Evolutionary conservation across 2,329 filamentous ascomycete genomes (phyloP), one percentile per base, ranked within the genome.

Genomic region (Aspergillus ustus): DNA sequence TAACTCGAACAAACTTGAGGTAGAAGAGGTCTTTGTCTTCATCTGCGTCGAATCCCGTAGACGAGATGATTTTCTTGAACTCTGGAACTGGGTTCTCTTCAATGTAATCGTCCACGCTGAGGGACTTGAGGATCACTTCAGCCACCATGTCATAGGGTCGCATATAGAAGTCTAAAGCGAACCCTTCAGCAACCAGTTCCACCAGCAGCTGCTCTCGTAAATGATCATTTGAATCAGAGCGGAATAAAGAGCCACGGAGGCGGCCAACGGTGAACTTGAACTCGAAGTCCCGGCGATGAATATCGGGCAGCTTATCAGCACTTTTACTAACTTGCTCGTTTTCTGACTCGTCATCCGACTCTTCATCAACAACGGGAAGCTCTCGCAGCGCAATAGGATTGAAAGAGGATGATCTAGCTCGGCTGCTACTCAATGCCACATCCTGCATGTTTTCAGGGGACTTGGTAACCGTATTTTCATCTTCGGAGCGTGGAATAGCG

Each of bases 21-120:
- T 89, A 88, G 67, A 99, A 91, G 13, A 99, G 85, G 68, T 96
- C 87, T 64, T 88, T 92, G 62, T 91, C 87, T 63, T 91, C 88
- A 61, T 91, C 87, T 50, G 89, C 78, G 59, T 84, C 80, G 45
- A 83, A 85, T 28, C 90, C 88, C 71, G 96, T 94, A 1, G 95
- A 97, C 0, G 93, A 96, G n/a, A 99, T 87, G 54, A 99, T 96
- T 28, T 94, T 94, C 78, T 95, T 97, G 82, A 99, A 99, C 71
- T 98, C 94, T 7, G 90, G 89, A 22, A 91, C 82, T 0, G 93
- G 89, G 57, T 94, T 90, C 66, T 95, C 83, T 68, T 91, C 94
- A 8, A 99, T 94, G 72, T 98, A 93, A 73, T 99, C 95, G 71
- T 98, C 94, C 3, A 99, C 88, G 0, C 90, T 92, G 19, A 99